Evolutionary conservation across 2,329 filamentous ascomycete genomes (phyloP), one percentile per base, ranked within the genome.

Genomic region (Colletotrichum brevisporum): DNA sequence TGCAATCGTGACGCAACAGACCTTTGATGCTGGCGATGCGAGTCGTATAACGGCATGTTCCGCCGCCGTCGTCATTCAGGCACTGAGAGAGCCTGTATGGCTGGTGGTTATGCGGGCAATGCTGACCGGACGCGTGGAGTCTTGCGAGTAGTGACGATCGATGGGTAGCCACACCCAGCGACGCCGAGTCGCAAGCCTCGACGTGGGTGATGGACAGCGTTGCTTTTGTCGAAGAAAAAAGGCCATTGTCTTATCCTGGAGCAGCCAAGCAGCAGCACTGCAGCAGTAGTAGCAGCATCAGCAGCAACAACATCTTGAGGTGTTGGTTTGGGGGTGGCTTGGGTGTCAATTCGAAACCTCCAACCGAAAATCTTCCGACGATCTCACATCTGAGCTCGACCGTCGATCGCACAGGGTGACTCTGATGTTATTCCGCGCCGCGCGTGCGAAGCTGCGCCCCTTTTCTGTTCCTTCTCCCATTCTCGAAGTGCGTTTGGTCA

Each of bases 341-440:
- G 43, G 51, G 62, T 45, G 26, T 47, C 50, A 56, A 31, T 54
- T 47, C 56, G 24, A 53, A 61, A 56, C 6, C 43, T n/a, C 43
- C 18, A 52, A 18, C 48, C 51, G 21, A 18, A 36, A 24, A 61
- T 51, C 36, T 21, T 10, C 39, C 45, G 62, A 56, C 45, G 51
- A 69, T 69, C 51, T 56, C 36, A 26, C 43, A 60, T 48, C 56
- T 45, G 66, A 52, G 67, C 55, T 47, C 61, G 10, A 31, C 6
- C 21, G 66, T 21, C 27, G 51, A 67, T 69, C 67, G 21, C 6
- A 2, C 10, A 13, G 21, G 21, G 13, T 53, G 50, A 54, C 36
- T 27, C 48, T 51, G 18, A 51, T 59, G 47, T 26, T 18, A 13
- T 52, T 54, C 61, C 21, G 13, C 31, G 8, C 15, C 16, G 39